These are phyloP conservation scores for Jatropha podagrica DNA, from an alignment of 441 rosid genomes.

Conservation along the genomic window DNA sequence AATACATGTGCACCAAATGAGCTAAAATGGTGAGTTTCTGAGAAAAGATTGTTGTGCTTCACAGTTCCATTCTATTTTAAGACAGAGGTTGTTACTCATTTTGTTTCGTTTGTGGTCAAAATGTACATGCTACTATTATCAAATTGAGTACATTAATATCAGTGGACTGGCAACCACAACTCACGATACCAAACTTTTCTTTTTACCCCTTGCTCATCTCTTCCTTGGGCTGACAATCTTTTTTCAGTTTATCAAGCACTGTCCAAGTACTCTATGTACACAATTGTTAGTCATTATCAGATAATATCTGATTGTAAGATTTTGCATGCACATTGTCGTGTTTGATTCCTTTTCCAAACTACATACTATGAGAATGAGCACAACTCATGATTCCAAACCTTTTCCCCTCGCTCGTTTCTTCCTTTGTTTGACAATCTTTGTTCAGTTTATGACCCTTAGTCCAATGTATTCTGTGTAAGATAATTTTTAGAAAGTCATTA, in stretches of 20 bases:
- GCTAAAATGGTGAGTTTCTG: constrained; percentile 40
- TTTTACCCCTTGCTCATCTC: too few species aligned
- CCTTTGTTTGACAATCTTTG: too few species aligned
- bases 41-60: constrained; percentile 4
- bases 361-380: too few species aligned
- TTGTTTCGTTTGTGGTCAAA: not conserved
- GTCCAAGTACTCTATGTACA: too few species aligned
- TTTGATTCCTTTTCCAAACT: too few species aligned
- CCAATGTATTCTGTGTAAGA: not conserved
- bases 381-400: too few species aligned
- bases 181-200: not conserved
- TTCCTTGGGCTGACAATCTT: not conserved
- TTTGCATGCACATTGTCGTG: too few species aligned
- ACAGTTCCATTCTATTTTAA: not conserved
- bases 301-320: too few species aligned
- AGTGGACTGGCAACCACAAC: not conserved
- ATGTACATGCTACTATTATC: not conserved
- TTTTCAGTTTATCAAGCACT: too few species aligned
- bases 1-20: constrained; percentile 38
- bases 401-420: too few species aligned
- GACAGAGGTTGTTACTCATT: not conserved
- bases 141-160: not conserved
- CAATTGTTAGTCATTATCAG: too few species aligned
- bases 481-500: not conserved
- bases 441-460: not conserved